Base-by-base conservation (phyloP, 2,329 filamentous ascomycete genomes). In the Metarhizium anisopliae region DNA sequence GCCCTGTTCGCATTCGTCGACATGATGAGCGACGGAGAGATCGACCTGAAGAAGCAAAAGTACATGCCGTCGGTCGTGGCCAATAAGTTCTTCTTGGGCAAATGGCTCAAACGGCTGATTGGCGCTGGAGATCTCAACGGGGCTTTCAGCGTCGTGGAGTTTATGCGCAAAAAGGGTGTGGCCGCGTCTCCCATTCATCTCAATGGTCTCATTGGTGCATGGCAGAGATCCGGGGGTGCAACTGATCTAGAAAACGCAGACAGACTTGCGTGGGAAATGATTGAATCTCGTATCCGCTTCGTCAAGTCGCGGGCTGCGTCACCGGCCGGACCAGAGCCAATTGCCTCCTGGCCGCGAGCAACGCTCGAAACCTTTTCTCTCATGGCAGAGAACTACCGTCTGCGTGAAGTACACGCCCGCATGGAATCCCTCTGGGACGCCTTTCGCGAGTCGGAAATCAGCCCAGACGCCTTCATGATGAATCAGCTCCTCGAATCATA, bases 31-130 rank as follows among this genome's bases (percentile, higher is more conserved):
- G 80, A 81, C 4, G 79, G 80, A 5, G 67, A 74, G 49, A 68
- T 83, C 54, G 74, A 81, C 56, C 64, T 81, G 51, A 72, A 72
- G 53, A 73, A 72, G 56, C 67, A 69, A 56, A 69, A 70, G 52
- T 63, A 67, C 18, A 69, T 83, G 55, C 80, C 80, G 1, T 72
- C 74, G 1, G 70, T 74, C 8, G 70, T 83, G 43, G 75, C 74
- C 52, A 94, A 95, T 68, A 85, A 86, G 59, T 93, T 90, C 70
- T 89, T 96, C 70, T 87, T 91, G 61, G 88, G 86, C 38, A 92
- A 90, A 63, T 96, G 91, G 92, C 79, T 95, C 65, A 93, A 93
- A 70, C 84, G 87, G 52, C 80, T 95, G 8, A 87, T 95, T 55
- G 86, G 85, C 16, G 81, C 85, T 56, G 84, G 84, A 2, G 81